These are phyloP conservation scores for Solanum infundibuliforme DNA, from an alignment of 257 asterid species.

Conservation along the genomic window DNA sequence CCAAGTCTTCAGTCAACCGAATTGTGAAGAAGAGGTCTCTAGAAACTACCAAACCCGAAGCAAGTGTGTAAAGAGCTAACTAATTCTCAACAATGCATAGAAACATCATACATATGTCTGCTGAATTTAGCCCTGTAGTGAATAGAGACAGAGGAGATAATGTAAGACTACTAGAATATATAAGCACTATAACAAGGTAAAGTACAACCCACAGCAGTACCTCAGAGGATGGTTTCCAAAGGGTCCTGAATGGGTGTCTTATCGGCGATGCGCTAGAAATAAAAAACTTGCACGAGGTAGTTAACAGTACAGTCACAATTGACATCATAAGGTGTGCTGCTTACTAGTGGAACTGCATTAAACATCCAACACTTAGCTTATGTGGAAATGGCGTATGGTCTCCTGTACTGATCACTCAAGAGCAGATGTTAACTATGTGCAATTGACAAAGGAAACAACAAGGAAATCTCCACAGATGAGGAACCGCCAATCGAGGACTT, in stretches of 20 bases:
- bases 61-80: neutral
- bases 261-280: slow-evolving; percentile 33
- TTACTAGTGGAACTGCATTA: slow-evolving; percentile 39
- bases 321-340: slow-evolving; percentile 20
- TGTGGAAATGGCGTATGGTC: slow-evolving; percentile 39
- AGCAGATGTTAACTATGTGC: slow-evolving; percentile 61
- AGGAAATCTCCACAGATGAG: slow-evolving; percentile 62
- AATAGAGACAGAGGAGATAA: neutral
- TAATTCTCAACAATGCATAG: neutral
- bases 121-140: neutral
- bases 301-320: slow-evolving; percentile 5
- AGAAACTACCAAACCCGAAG: slow-evolving; percentile 3
- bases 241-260: slow-evolving; percentile 39
- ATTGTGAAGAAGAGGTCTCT: slow-evolving; percentile 2
- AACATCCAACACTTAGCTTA: slow-evolving; percentile 46
- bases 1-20: slow-evolving; percentile 30
- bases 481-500: slow-evolving; percentile 84
- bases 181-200: neutral
- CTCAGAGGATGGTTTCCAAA: slow-evolving; percentile 27
- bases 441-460: slow-evolving; percentile 79
- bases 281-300: slow-evolving; percentile 11
- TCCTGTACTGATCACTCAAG: slow-evolving; percentile 37
- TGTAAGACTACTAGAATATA: neutral
- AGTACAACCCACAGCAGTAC: slow-evolving; percentile 16
- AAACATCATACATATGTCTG: neutral